Evolutionary conservation across 1,139 yeast species (phyloP).

Genomic region (Hyphopichia burtonii): DNA sequence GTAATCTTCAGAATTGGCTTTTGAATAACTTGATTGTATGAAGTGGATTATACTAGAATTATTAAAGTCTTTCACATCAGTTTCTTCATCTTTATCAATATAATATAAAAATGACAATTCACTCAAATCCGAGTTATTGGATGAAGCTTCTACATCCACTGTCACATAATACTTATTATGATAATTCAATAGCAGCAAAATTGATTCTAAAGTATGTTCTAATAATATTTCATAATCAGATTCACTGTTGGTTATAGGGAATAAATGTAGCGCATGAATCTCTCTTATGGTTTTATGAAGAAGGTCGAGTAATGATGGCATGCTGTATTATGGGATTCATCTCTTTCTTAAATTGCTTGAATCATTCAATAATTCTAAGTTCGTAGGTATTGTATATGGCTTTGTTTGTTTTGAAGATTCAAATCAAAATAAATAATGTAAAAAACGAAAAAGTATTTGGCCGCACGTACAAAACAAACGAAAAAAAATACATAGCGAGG

Average conservation of each 20-base stretch:
- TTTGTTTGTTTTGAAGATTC: no score
- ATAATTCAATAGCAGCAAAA: constrained; percentile 17
- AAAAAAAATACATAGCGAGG: background rate
- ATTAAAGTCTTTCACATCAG: constrained; percentile 1
- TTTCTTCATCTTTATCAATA: constrained; percentile 1
- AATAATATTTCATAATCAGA: constrained; percentile 17
- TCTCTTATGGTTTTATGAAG: constrained; percentile 23
- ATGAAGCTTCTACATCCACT: constrained; percentile 10
- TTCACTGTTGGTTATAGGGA: constrained; percentile 6
- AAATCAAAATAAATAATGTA: no score
- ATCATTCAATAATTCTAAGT: no score
- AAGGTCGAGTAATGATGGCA: constrained; percentile 14
- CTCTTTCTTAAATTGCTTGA: background rate
- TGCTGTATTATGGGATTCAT: constrained; percentile 4
- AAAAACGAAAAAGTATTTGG: background rate
- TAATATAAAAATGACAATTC: constrained; percentile 7
- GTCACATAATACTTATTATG: constrained; percentile 12
- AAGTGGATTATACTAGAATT: constrained; percentile 14
- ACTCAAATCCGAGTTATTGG: constrained; percentile 7
- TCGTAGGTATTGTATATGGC: no score
- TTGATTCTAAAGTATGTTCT: constrained; percentile 11
- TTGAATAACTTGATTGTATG: constrained; percentile 10
- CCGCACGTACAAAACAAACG: background rate
- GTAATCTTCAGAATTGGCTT: constrained; percentile 1
- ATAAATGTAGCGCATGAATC: constrained; percentile 19